A percentile compares a stretch with the other conserved stretches of the same genome.
These are phyloP conservation scores for Plasmodium sp. DNA, from an alignment of 169 alveolate species.

Conservation along the genomic window DNA sequence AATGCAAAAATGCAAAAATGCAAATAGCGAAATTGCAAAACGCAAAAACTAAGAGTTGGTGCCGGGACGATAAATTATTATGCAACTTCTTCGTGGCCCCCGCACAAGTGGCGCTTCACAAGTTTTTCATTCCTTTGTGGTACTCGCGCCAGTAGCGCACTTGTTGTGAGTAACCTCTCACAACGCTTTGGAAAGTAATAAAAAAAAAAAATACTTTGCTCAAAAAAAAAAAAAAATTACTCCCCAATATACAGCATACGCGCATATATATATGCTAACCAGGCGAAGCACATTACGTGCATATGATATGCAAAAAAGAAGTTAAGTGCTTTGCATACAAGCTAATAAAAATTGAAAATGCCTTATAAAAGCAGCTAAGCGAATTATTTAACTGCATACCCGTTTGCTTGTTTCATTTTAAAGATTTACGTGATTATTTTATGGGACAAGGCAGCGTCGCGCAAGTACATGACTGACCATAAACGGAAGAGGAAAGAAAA, in stretches of 20 bases:
- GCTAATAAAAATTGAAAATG: slow-evolving; percentile 10
- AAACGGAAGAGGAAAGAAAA: neutral
- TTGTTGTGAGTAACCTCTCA: neutral
- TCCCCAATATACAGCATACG: neutral
- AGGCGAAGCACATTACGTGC: slow-evolving; percentile 1
- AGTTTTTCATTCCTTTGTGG: neutral
- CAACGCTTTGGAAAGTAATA: neutral
- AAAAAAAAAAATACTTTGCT: neutral
- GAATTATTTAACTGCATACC: neutral
- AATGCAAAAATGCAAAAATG: neutral
- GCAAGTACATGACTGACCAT: neutral
- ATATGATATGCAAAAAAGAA: neutral
- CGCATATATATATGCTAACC: neutral
- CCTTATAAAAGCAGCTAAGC: neutral
- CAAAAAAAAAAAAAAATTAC: neutral
- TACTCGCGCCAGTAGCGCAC: neutral
- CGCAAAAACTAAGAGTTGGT: neutral
- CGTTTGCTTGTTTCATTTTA: neutral
- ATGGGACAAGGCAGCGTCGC: slow-evolving; percentile 5
- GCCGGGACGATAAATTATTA: neutral
- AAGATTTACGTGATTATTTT: slow-evolving; percentile 3
- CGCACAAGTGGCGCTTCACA: neutral
- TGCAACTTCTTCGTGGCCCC: neutral
- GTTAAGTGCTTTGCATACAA: neutral
- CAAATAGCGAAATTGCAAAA: neutral